phyloP scores from a whole-genome alignment of 805 yeast genomes.

The Wickerhamomyces kurtzmanii region DNA sequence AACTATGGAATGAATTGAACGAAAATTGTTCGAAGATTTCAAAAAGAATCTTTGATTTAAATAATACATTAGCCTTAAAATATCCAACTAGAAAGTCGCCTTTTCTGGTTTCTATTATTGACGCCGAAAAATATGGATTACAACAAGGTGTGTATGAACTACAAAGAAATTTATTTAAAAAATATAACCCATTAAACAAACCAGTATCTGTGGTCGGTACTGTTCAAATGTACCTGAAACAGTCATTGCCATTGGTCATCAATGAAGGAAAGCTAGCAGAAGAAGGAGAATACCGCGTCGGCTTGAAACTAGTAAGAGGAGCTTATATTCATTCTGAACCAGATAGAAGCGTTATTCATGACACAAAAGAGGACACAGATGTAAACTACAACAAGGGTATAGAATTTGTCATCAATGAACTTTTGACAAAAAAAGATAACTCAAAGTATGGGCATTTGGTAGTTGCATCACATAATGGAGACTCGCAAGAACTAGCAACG shows the following conservation, averaged over 20 bases:
- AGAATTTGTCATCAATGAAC: conserved; percentile 46
- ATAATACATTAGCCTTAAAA: conserved; percentile 32
- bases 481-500: conserved; percentile 68
- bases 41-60: conserved; percentile 42
- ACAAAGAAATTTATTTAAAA: conserved; percentile 71
- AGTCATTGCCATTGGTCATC: conserved; percentile 51
- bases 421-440: conserved; percentile 30
- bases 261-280: conserved; percentile 58
- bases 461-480: conserved; percentile 83
- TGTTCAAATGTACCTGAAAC: conserved; percentile 82
- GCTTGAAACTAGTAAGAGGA: conserved; percentile 88
- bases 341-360: conserved; percentile 62
- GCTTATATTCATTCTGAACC: conserved; percentile 91
- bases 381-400: conserved; percentile 64
- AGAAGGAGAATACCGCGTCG: conserved; percentile 55
- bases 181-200: conserved; percentile 51
- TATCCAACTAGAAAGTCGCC: conserved; percentile 65
- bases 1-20: conserved; percentile 49
- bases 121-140: conserved; percentile 83
- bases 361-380: conserved; percentile 77
- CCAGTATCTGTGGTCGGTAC: conserved; percentile 79
- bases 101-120: conserved; percentile 69
- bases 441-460: conserved; percentile 66
- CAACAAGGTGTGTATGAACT: conserved; percentile 89
- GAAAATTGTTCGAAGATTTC: conserved; percentile 58